phyloP scores from a whole-genome alignment of 78 protist genomes.

The Bodo saltans region DNA sequence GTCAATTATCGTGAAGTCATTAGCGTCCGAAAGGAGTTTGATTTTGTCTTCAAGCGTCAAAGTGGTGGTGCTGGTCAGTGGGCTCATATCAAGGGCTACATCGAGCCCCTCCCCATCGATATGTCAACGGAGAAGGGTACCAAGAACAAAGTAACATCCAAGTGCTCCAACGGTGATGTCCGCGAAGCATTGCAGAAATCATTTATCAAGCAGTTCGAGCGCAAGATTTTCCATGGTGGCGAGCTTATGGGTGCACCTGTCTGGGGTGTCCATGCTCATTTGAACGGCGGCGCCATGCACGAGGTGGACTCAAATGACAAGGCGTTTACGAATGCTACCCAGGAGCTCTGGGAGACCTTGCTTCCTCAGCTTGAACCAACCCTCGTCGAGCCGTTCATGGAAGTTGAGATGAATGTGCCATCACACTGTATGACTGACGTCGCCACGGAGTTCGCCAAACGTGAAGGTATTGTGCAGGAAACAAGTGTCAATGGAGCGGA shows the following conservation, averaged over 20 bases:
- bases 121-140: conserved; percentile 53
- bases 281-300: conserved; percentile 52
- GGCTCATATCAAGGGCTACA: conserved; percentile 74
- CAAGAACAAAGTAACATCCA: conserved; percentile 48
- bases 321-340: conserved; percentile 82
- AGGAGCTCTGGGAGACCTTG: conserved; percentile 52
- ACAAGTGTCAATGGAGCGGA: conserved; percentile 41
- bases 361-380: conserved; percentile 52
- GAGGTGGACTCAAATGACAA: conserved; percentile 87
- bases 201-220: conserved; percentile 52
- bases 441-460: conserved; percentile 52
- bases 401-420: conserved; percentile 76
- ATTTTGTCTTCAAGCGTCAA: conserved; percentile 90
- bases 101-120: conserved; percentile 52
- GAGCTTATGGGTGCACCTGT: conserved; percentile 75
- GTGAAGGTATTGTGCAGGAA: conserved; percentile 61
- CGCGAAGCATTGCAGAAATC: background rate
- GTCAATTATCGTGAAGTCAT: conserved; percentile 85
- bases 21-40: conserved; percentile 31
- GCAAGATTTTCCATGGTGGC: conserved; percentile 56
- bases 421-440: conserved; percentile 73
- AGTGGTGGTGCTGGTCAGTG: conserved; percentile 94
- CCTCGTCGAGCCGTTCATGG: conserved; percentile 89
- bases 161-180: conserved; percentile 23
- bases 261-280: conserved; percentile 62